phyloP scores from a whole-genome alignment of 257 asterid species.

The Capsicum chinense region DNA sequence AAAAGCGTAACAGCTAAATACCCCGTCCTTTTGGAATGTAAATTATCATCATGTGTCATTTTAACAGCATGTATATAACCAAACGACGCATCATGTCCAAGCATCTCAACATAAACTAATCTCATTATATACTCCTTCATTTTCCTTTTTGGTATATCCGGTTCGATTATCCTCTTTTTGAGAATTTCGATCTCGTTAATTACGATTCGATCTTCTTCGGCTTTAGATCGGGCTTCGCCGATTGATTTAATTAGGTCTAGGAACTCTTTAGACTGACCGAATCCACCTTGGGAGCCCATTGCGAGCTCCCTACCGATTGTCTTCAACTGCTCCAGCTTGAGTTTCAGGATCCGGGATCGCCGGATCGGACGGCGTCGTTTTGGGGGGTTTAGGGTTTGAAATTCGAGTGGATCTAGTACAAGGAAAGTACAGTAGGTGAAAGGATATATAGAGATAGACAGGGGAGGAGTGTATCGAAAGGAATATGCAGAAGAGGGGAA shows the following conservation, averaged over 20 bases:
- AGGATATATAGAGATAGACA: too few relatives aligned
- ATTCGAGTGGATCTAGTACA: not conserved
- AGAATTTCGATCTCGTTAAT: conserved; percentile 87
- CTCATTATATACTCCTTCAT: conserved; percentile 87
- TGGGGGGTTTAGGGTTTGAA: conserved; percentile 32
- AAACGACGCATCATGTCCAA: conserved; percentile 94
- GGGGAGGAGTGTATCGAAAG: not conserved
- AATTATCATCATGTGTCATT: conserved; percentile 92
- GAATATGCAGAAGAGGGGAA: conserved; percentile 15
- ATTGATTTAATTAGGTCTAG: conserved; percentile 91
- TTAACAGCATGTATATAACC: conserved; percentile 97
- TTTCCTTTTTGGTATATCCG: conserved; percentile 83
- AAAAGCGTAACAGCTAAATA: conserved; percentile 91
- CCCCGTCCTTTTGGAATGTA: conserved; percentile 78
- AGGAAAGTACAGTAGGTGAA: not conserved
- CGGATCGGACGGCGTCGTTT: not conserved
- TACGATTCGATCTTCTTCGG: conserved; percentile 95
- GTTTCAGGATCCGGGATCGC: not conserved
- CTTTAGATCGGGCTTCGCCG: conserved; percentile 96
- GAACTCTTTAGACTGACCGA: conserved; percentile 91
- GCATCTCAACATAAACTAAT: conserved; percentile 88
- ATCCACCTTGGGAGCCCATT: conserved; percentile 94
- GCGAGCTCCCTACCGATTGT: conserved; percentile 98
- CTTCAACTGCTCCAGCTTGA: conserved; percentile 87
- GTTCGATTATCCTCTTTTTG: conserved; percentile 66